phyloP scores from a whole-genome alignment of 2,329 filamentous ascomycete species.

The Aspergillus ruber region DNA sequence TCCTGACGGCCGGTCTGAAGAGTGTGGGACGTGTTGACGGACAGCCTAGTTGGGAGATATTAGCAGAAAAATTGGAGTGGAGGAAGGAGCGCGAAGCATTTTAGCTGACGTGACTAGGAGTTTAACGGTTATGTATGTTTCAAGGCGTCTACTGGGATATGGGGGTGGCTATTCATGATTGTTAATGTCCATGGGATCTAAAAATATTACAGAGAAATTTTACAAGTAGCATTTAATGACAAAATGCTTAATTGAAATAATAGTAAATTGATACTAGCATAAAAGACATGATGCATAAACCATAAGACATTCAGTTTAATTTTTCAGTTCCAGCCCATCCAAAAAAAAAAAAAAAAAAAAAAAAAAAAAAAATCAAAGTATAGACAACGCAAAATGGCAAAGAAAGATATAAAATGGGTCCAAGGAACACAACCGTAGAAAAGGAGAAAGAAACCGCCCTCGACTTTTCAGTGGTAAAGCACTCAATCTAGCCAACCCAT shows the following conservation, averaged over 20 bases:
- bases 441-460: background rate
- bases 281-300: background rate
- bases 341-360: background rate
- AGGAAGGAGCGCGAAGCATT: constrained; percentile 13
- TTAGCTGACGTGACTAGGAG: background rate
- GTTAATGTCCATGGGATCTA: too few species aligned
- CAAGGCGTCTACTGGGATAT: too few species aligned
- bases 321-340: background rate
- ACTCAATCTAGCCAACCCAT: constrained; percentile 63
- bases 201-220: too few species aligned
- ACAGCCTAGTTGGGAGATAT: constrained; percentile 67
- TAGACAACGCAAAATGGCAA: background rate
- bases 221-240: too few species aligned
- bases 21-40: constrained; percentile 69
- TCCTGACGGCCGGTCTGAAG: constrained; percentile 66
- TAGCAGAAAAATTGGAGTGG: constrained; percentile 71
- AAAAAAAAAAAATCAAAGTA: background rate
- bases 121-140: background rate
- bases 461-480: background rate
- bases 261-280: background rate
- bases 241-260: too few species aligned
- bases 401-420: background rate
- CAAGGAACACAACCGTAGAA: background rate
- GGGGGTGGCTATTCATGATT: too few species aligned
- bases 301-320: background rate